phyloP scores from a whole-genome alignment of 129 eudicot genomes.

The Oenanthe sinensis region DNA sequence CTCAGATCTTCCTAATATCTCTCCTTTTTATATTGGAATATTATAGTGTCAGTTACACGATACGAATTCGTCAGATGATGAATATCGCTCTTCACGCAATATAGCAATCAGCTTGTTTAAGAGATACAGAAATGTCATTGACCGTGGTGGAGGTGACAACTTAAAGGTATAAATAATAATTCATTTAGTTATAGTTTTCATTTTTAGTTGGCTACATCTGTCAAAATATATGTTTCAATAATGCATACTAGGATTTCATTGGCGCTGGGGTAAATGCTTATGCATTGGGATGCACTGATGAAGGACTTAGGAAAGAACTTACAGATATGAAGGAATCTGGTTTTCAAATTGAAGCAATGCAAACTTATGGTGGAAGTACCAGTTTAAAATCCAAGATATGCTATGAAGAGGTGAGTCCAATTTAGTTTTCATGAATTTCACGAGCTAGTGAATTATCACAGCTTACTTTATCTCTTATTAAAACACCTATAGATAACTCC shows the following conservation, averaged over 20 bases:
- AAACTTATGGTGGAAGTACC: conserved; percentile 60
- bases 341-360: conserved; percentile 63
- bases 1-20: not conserved
- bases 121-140: conserved; percentile 66
- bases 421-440: not conserved
- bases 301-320: conserved; percentile 79
- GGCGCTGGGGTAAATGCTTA: conserved; percentile 94
- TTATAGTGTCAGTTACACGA: conserved; percentile 65
- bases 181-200: conserved; percentile 1
- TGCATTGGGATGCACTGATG: conserved; percentile 85
- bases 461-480: not conserved
- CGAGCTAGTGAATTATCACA: not conserved
- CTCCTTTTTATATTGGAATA: not conserved
- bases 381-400: conserved; percentile 67
- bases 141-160: conserved; percentile 94
- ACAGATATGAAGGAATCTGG: conserved; percentile 71
- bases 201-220: not conserved
- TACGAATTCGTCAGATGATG: conserved; percentile 64
- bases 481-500: not conserved
- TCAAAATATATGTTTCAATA: conserved; percentile 9
- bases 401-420: conserved; percentile 59
- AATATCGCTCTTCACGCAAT: conserved; percentile 87
- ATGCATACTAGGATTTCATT: conserved; percentile 69
- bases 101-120: conserved; percentile 83
- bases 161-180: conserved; percentile 47